phyloP scores from a whole-genome alignment of 345 rosid genomes.

The Cardiospermum halicacabum region DNA sequence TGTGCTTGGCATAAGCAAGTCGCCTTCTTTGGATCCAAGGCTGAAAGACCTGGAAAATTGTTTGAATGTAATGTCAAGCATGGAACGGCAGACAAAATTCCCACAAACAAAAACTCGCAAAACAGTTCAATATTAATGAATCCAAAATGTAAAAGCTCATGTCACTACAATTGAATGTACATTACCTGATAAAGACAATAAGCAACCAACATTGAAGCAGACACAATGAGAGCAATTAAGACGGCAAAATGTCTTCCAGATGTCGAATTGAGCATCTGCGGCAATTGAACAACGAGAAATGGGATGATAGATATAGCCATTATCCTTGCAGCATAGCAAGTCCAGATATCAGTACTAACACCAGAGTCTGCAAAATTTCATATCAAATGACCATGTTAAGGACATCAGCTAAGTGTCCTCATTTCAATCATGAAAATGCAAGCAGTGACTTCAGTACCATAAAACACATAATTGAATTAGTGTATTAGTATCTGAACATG shows the following conservation, averaged over 20 bases:
- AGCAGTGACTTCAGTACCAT: neutral
- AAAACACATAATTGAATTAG: too few relatives aligned
- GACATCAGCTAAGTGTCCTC: neutral
- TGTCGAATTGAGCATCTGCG: slow-evolving; percentile 57
- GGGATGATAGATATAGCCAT: slow-evolving; percentile 84
- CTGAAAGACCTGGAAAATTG: slow-evolving; percentile 47
- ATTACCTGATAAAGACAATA: slow-evolving; percentile 92
- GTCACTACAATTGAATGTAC: neutral
- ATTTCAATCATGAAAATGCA: neutral
- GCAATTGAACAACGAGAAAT: slow-evolving; percentile 77
- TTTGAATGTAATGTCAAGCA: slow-evolving; percentile 18
- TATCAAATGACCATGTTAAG: neutral
- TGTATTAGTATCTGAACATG: too few relatives aligned
- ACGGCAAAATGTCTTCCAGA: slow-evolving; percentile 71
- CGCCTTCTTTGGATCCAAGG: slow-evolving; percentile 87
- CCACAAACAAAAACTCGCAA: neutral
- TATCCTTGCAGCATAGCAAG: slow-evolving; percentile 76
- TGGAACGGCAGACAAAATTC: neutral
- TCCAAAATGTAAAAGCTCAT: neutral
- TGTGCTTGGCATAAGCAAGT: slow-evolving; percentile 69
- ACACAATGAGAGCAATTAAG: slow-evolving; percentile 58
- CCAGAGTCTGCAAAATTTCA: slow-evolving; percentile 46
- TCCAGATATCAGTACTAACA: slow-evolving; percentile 73
- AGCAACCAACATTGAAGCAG: slow-evolving; percentile 51
- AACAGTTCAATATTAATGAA: neutral